Base-by-base conservation (phyloP, 1,284 basidiomycete genomes). In the Cryptococcus sp. region DNA sequence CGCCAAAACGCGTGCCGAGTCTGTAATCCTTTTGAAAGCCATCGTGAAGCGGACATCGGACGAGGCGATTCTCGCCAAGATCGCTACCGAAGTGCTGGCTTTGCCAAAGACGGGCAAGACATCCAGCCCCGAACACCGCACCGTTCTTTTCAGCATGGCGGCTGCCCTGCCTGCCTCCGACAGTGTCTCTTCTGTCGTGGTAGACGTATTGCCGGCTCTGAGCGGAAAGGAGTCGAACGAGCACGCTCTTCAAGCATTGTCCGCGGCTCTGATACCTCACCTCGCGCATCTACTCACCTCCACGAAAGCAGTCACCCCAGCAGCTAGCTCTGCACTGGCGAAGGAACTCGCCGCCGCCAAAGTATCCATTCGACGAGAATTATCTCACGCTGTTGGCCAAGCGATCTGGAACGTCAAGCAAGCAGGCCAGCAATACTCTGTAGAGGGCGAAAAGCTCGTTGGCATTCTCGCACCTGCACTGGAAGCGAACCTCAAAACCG, bases 101-200 rank as follows among this genome's bases (percentile, higher is more conserved):
- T 82, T 91, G 0, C 88, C 91, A 5, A 88, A 89, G 70, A 78
- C 86, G 0, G 88, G 91, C 35, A 97, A 95, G 80, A 90, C 91
- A 0, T 81, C 87, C 0, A 90, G 90, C 2, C 84, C 89, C 3
- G 93, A 94, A 60, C 91, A 97, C 73, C 87, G 93, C n/a, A 77
- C 86, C 6, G 82, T 87, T 0, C 80, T 97, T 11, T 93, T 90
- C 77, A 83, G 84, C 8, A 91, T 96, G 85, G 81, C 92, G 2
- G 77, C 82, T 3, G 77, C 72, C 39, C 64, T 94, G 4, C 77
- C 81, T 1, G 82, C 87, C 1, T 83, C 85, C 3, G 64, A 78
- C 2, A 67, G 71, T 0, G 80, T 85, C 1, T 91, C 90, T 0
- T 55, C 74, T 2, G 70, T 79, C 0, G 77, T 92, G 16, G 74